phyloP scores from a whole-genome alignment of 805 yeast genomes.

The Candida wancherniae region DNA sequence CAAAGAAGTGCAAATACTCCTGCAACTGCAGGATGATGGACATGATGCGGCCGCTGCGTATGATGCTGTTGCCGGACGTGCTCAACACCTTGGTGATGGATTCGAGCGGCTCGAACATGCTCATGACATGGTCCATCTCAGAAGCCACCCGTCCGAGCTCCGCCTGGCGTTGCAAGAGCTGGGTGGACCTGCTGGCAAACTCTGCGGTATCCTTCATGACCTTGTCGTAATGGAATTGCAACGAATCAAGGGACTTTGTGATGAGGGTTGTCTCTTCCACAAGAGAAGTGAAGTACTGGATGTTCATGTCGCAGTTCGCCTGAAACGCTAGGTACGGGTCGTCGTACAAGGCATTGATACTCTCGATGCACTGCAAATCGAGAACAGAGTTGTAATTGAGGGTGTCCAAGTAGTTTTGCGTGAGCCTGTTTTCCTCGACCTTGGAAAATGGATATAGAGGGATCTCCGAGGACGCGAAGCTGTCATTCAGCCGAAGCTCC shows the following conservation, averaged over 20 bases:
- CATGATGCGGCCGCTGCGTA: constrained; percentile 36
- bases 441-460: constrained; percentile 34
- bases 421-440: constrained; percentile 29
- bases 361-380: constrained; percentile 35
- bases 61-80: constrained; percentile 60
- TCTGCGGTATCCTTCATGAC: constrained; percentile 60
- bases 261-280: constrained; percentile 43
- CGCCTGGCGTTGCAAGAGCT: constrained; percentile 44
- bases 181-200: constrained; percentile 55
- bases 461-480: background rate
- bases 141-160: constrained; percentile 37
- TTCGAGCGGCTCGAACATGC: constrained; percentile 67
- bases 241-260: constrained; percentile 39
- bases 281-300: constrained; percentile 27
- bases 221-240: constrained; percentile 49
- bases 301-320: constrained; percentile 21
- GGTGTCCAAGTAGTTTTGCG: constrained; percentile 32
- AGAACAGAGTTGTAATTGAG: constrained; percentile 41
- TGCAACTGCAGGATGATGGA: constrained; percentile 55
- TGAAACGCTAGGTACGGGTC: constrained; percentile 32
- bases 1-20: constrained; percentile 57
- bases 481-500: no score
- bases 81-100: constrained; percentile 63
- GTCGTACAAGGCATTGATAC: constrained; percentile 34
- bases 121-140: constrained; percentile 46